phyloP scores from a whole-genome alignment of 306 rosid species.

The Fragaria ananassa region DNA sequence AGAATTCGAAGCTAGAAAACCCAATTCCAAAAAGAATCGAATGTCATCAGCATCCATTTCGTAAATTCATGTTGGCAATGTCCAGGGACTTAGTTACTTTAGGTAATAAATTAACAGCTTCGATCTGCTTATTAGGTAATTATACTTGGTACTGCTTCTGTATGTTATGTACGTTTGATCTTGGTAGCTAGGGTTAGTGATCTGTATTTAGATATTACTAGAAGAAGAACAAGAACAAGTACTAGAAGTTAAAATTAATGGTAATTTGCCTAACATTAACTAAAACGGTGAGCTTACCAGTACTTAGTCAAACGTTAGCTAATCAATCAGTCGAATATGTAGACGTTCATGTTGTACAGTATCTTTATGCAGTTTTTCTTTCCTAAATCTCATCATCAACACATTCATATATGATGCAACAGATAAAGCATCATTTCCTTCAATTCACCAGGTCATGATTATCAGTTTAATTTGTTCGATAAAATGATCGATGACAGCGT shows the following conservation, averaged over 20 bases:
- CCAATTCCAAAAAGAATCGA: neutral
- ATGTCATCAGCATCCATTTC: neutral
- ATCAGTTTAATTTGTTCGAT: neutral
- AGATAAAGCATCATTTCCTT: neutral
- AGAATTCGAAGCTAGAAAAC: neutral
- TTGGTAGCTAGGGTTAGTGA: conserved; percentile 4
- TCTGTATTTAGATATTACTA: neutral
- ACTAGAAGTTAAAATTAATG: conserved; percentile 2
- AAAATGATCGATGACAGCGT: neutral
- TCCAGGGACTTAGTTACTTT: too few relatives aligned
- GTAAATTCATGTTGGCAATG: too few relatives aligned
- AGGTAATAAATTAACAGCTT: too few relatives aligned
- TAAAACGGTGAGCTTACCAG: conserved; percentile 8
- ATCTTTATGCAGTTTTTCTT: neutral
- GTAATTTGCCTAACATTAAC: conserved; percentile 17
- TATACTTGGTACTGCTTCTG: too few relatives aligned
- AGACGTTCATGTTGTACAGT: neutral
- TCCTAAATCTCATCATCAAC: conserved; percentile 19
- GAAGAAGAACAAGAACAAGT: too few relatives aligned
- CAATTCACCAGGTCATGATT: neutral
- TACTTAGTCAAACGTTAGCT: conserved; percentile 20
- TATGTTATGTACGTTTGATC: neutral
- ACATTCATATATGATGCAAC: neutral
- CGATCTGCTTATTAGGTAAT: too few relatives aligned
- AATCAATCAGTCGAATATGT: neutral